These are phyloP conservation scores for Penicillium sp. DNA, from an alignment of 2,329 filamentous ascomycete genomes.

Conservation along the genomic window DNA sequence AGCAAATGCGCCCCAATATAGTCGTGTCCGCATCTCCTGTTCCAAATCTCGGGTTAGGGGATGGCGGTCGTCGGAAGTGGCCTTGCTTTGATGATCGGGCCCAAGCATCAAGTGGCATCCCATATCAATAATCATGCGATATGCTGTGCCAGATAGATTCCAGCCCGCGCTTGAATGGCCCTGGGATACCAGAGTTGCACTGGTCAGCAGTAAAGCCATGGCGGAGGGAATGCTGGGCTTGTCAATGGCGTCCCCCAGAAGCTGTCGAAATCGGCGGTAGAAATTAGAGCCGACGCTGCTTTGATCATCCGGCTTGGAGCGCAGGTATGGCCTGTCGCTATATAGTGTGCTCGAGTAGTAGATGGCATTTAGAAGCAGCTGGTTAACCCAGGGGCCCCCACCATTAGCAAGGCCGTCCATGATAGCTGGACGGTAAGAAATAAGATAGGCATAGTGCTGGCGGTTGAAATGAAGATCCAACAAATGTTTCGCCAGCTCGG, in stretches of 20 bases:
- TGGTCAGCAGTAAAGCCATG: slow-evolving; percentile 36
- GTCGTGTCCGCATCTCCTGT: slow-evolving; percentile 17
- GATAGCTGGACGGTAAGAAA: slow-evolving; percentile 46
- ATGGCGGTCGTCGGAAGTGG: not conserved
- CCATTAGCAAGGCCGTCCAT: slow-evolving; percentile 43
- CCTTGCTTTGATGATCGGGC: slow-evolving; percentile 3
- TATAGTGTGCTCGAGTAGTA: slow-evolving; percentile 43
- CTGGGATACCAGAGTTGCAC: slow-evolving; percentile 38
- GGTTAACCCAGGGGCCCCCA: slow-evolving; percentile 42
- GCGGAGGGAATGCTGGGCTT: slow-evolving; percentile 42
- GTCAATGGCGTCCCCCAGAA: slow-evolving; percentile 39
- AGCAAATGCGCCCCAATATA: slow-evolving; percentile 29
- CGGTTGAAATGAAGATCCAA: slow-evolving; percentile 46
- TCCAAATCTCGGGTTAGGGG: slow-evolving; percentile 5
- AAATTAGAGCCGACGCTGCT: slow-evolving; percentile 31
- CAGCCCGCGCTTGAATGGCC: slow-evolving; percentile 43
- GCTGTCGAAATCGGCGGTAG: slow-evolving; percentile 39
- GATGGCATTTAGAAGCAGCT: slow-evolving; percentile 46
- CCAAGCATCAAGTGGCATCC: slow-evolving; percentile 37
- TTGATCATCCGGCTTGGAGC: slow-evolving; percentile 34
- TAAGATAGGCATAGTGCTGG: slow-evolving; percentile 43
- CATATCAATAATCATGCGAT: slow-evolving; percentile 47
- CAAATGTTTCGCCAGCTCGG: slow-evolving; percentile 43
- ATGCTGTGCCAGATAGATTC: slow-evolving; percentile 42
- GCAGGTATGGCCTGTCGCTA: slow-evolving; percentile 40